Percentiles rank a stretch among this genome's conserved stretches.
Conservation (phyloP, 345 rosid genomes). For the Acer campestre region DNA sequence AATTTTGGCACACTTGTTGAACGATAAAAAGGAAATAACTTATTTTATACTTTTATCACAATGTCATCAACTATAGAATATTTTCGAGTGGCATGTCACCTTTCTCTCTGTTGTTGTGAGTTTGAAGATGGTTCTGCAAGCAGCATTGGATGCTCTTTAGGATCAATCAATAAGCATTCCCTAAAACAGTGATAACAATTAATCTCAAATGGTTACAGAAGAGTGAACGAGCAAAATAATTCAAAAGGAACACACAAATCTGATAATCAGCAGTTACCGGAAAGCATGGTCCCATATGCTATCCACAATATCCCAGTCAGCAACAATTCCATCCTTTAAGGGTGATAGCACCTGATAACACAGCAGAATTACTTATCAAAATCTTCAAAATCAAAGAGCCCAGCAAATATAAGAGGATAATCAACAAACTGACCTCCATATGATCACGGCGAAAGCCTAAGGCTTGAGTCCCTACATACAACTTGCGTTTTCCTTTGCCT, state of each 20-base stretch:
- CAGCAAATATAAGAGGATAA: background rate
- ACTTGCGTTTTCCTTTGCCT: slow-evolving; percentile 66
- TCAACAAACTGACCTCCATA: slow-evolving; percentile 74
- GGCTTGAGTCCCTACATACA: slow-evolving; percentile 91
- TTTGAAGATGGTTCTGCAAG: slow-evolving; percentile 94
- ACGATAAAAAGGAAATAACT: background rate
- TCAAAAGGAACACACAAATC: background rate
- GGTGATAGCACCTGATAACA: slow-evolving; percentile 74
- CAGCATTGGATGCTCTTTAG: slow-evolving; percentile 94
- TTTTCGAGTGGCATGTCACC: background rate
- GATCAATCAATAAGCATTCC: slow-evolving; percentile 83
- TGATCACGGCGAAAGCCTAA: slow-evolving; percentile 84
- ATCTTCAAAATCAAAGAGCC: background rate
- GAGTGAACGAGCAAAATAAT: background rate
- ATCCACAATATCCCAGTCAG: slow-evolving; percentile 95
- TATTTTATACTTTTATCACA: background rate
- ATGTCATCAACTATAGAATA: background rate
- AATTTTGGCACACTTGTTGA: background rate
- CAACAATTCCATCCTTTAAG: slow-evolving; percentile 87
- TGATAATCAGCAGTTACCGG: slow-evolving; percentile 41
- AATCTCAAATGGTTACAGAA: background rate
- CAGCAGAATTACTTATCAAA: slow-evolving; percentile 18
- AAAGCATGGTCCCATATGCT: slow-evolving; percentile 98
- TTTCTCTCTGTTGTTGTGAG: slow-evolving; percentile 75
- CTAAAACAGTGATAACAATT: slow-evolving; percentile 32